Conservation (phyloP, 208 protist species). For the Acanthamoeba culbertsoni region DNA sequence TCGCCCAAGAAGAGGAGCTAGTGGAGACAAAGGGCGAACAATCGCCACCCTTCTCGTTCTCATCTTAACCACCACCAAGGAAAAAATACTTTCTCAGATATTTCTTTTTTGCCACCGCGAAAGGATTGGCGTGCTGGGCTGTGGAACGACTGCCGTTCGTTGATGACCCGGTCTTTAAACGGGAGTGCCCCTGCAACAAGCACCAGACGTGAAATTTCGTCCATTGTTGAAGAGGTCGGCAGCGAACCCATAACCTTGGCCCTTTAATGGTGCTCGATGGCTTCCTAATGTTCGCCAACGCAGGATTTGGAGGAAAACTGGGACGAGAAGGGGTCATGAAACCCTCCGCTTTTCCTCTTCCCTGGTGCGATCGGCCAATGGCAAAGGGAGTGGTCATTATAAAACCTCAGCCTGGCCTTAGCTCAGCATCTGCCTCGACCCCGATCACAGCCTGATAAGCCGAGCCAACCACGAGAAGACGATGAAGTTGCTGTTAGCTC, state of each 20-base stretch:
- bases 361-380: neutral
- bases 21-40: too few relatives aligned
- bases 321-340: neutral
- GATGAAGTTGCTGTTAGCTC: neutral
- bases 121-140: too few relatives aligned
- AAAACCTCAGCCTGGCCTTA: neutral
- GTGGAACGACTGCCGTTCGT: neutral
- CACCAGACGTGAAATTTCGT: neutral
- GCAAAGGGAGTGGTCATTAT: neutral
- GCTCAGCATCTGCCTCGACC: neutral
- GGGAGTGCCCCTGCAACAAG: too few relatives aligned
- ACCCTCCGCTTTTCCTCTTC: neutral
- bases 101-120: too few relatives aligned
- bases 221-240: neutral
- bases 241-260: neutral
- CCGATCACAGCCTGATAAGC: neutral
- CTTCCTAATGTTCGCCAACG: too few relatives aligned
- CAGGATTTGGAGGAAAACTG: constrained; percentile 10
- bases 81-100: too few relatives aligned
- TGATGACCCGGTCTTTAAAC: too few relatives aligned
- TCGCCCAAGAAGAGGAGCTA: too few relatives aligned
- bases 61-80: too few relatives aligned
- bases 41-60: too few relatives aligned
- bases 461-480: neutral
- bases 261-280: neutral